These are phyloP conservation scores for Helotiales sp. DNA, from an alignment of 2,329 filamentous ascomycete species.

Conservation along the genomic window DNA sequence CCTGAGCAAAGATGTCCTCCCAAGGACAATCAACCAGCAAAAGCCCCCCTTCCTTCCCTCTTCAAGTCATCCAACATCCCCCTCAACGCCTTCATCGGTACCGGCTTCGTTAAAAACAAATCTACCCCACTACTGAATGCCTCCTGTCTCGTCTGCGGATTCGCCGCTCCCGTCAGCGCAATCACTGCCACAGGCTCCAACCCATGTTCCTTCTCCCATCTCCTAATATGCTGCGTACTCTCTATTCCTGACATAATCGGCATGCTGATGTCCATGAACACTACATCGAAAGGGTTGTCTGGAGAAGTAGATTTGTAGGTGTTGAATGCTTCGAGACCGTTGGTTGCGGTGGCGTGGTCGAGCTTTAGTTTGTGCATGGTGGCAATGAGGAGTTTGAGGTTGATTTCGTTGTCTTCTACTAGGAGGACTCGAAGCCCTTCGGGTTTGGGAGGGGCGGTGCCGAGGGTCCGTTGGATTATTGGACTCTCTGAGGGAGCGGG, in stretches of 20 bases:
- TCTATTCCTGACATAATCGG: conserved; percentile 53
- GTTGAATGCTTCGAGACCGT: conserved; percentile 50
- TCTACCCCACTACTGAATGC: conserved; percentile 54
- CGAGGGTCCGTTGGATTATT: neutral
- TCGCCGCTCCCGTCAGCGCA: conserved; percentile 53
- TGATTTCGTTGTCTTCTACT: conserved; percentile 45
- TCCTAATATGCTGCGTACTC: conserved; percentile 48
- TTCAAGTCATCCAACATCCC: conserved; percentile 33
- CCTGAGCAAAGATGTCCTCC: too few species aligned
- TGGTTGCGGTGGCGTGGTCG: conserved; percentile 40
- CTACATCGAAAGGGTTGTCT: conserved; percentile 39
- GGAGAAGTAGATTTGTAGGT: conserved; percentile 30
- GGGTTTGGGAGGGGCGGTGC: neutral
- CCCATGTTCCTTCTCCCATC: conserved; percentile 44
- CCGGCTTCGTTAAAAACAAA: conserved; percentile 54
- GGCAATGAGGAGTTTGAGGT: conserved; percentile 36
- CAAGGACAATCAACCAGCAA: conserved; percentile 3
- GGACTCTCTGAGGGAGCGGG: neutral
- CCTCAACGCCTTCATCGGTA: conserved; percentile 36
- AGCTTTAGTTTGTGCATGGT: conserved; percentile 35
- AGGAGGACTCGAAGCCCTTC: conserved; percentile 35
- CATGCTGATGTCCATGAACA: conserved; percentile 58
- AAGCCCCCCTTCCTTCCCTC: conserved; percentile 21
- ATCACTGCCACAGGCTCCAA: conserved; percentile 47
- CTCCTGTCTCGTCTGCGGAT: conserved; percentile 47